Percentiles rank a stretch among this genome's conserved stretches.
Evolutionary conservation across 2,329 filamentous ascomycete genomes (phyloP).

Genomic region (Sclerotinia sclerotiorum): DNA sequence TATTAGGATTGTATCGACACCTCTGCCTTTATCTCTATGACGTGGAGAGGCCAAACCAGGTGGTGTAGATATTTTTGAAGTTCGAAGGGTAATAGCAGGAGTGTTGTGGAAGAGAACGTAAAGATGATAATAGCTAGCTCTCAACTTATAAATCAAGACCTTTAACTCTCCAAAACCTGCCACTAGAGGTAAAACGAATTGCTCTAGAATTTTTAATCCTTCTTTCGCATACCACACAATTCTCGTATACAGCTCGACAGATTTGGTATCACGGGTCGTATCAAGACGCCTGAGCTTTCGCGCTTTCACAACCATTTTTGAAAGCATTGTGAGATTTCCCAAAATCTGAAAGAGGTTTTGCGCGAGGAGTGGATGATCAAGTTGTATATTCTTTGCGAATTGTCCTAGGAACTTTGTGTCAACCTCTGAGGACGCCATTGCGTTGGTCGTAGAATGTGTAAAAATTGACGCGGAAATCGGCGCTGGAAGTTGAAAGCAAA

Average conservation of each 20-base stretch:
- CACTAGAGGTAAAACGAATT: conserved; percentile 83
- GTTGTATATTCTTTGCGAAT: conserved; percentile 76
- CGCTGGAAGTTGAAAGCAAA: not conserved
- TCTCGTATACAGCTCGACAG: conserved; percentile 80
- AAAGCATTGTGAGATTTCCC: conserved; percentile 84
- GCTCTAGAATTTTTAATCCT: conserved; percentile 82
- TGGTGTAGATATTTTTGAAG: conserved; percentile 43
- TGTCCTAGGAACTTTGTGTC: conserved; percentile 96
- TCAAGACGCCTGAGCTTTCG: conserved; percentile 83
- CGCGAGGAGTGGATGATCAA: conserved; percentile 76
- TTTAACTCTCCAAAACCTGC: conserved; percentile 78
- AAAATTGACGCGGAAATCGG: not conserved
- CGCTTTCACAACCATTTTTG: conserved; percentile 77
- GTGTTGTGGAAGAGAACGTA: conserved; percentile 96
- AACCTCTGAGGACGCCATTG: conserved; percentile 93
- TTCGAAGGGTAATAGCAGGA: conserved; percentile 58
- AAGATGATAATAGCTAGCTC: conserved; percentile 93
- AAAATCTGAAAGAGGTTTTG: conserved; percentile 86
- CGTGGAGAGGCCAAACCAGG: conserved; percentile 39
- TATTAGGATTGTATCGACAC: conserved; percentile 32
- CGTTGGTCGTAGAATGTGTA: not conserved
- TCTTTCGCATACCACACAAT: conserved; percentile 96
- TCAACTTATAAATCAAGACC: conserved; percentile 86
- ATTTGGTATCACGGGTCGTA: conserved; percentile 72
- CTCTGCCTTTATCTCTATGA: conserved; percentile 39